Percentiles rank a stretch among this genome's conserved stretches.
phyloP scores from a whole-genome alignment of 2,329 filamentous ascomycete genomes.

The Sporothrix pseudoabietina region DNA sequence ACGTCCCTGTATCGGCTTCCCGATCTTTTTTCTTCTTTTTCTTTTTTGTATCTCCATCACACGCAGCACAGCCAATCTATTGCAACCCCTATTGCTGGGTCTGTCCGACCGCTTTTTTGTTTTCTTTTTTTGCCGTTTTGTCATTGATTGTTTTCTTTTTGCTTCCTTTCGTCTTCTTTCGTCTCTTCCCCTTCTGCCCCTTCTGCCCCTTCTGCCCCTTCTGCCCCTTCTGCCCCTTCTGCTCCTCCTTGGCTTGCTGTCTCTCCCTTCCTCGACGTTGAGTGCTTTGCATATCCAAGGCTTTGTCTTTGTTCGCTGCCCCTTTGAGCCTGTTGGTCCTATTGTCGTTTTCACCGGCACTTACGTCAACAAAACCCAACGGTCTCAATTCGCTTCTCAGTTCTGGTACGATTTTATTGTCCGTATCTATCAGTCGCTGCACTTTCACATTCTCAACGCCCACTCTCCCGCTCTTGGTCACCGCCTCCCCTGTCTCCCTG shows the following conservation, averaged over 20 bases:
- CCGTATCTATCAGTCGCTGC: not conserved
- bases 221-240: too few relatives aligned
- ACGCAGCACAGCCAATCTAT: not conserved
- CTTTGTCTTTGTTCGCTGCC: not conserved
- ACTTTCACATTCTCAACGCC: not conserved
- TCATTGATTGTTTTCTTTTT: not conserved
- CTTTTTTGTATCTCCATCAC: not conserved
- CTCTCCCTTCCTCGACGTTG: not conserved
- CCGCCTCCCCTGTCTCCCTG: conserved; percentile 17
- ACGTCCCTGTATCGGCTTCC: conserved; percentile 5
- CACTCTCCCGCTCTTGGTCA: not conserved
- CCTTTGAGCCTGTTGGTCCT: not conserved
- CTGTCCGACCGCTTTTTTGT: not conserved
- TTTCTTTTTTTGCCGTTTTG: not conserved
- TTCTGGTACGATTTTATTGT: not conserved
- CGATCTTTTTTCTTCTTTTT: not conserved
- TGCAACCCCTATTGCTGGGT: not conserved
- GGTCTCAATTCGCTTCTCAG: not conserved
- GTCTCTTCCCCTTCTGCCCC: not conserved
- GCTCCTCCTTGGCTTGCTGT: not conserved
- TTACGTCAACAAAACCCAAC: not conserved
- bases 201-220: not conserved
- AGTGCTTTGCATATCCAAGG: not conserved
- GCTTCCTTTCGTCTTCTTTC: not conserved
- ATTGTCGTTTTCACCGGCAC: conserved; percentile 5